Conservation (phyloP, 345 rosid species). For the Adansonia digitata region DNA sequence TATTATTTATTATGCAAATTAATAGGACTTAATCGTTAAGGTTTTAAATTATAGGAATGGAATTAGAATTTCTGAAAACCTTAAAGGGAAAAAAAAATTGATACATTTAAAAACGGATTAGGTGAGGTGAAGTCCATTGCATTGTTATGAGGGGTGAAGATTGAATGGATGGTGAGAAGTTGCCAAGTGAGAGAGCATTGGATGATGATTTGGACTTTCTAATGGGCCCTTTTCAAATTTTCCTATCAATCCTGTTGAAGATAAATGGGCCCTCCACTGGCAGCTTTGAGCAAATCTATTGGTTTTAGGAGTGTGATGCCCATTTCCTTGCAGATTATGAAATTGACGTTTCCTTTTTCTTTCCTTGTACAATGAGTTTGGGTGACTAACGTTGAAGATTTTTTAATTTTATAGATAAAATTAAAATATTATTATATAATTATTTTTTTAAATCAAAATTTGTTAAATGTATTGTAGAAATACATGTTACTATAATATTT, state of each 20-base stretch:
- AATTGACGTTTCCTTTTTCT: neutral
- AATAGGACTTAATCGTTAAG: neutral
- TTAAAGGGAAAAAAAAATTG: neutral
- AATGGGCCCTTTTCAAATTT: neutral
- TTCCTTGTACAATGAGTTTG: too few relatives aligned
- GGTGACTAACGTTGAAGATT: too few relatives aligned
- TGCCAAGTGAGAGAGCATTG: neutral
- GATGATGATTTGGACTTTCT: neutral
- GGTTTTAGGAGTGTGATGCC: neutral
- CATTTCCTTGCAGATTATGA: neutral
- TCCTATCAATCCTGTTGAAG: neutral
- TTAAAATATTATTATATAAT: too few relatives aligned
- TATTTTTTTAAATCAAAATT: too few relatives aligned
- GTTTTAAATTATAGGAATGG: neutral
- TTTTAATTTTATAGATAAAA: too few relatives aligned
- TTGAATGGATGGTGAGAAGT: neutral
- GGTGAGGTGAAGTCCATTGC: neutral
- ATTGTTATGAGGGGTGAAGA: neutral
- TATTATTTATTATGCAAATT: neutral
- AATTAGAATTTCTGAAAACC: neutral
- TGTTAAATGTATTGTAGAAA: too few relatives aligned
- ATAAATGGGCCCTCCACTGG: neutral
- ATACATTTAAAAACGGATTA: neutral
- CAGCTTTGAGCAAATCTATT: neutral
- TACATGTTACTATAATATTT: too few relatives aligned